These are phyloP conservation scores for Pichia cabralensis DNA, from an alignment of 805 yeast genomes.

Conservation along the genomic window DNA sequence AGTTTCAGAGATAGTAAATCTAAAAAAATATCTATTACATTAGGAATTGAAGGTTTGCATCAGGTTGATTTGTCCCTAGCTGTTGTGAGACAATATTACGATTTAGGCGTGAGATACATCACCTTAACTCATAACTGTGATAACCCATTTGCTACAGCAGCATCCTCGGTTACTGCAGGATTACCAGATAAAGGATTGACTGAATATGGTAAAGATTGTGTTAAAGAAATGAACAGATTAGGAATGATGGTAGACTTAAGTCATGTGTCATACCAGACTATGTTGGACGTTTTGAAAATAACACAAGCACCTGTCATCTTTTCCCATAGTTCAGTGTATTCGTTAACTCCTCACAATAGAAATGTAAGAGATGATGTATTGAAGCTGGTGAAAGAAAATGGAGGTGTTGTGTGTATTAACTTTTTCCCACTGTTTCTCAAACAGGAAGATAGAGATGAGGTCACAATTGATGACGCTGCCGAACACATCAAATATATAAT, in stretches of 20 bases:
- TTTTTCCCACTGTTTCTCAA: conserved; percentile 35
- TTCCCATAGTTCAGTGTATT: conserved; percentile 40
- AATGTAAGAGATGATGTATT: conserved; percentile 42
- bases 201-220: conserved; percentile 30
- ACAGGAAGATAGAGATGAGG: conserved; percentile 23
- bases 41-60: conserved; percentile 48
- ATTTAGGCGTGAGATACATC: conserved; percentile 43
- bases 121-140: conserved; percentile 48
- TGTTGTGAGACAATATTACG: conserved; percentile 38
- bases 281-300: conserved; percentile 33
- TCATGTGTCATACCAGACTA: conserved; percentile 41
- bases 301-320: conserved; percentile 40
- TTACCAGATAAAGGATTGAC: conserved; percentile 36
- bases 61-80: conserved; percentile 41
- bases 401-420: conserved; percentile 42
- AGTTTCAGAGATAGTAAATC: conserved; percentile 20
- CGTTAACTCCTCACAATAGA: conserved; percentile 31
- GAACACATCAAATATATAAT: conserved; percentile 36
- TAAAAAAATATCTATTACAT: conserved; percentile 33
- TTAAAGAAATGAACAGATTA: conserved; percentile 41
- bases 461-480: conserved; percentile 40
- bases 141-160: conserved; percentile 49
- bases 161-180: conserved; percentile 37
- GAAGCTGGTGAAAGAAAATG: conserved; percentile 28
- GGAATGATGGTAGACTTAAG: conserved; percentile 47